These are phyloP conservation scores for Saururus chinensis DNA, from an alignment of 164 flowering plant species.

Conservation along the genomic window DNA sequence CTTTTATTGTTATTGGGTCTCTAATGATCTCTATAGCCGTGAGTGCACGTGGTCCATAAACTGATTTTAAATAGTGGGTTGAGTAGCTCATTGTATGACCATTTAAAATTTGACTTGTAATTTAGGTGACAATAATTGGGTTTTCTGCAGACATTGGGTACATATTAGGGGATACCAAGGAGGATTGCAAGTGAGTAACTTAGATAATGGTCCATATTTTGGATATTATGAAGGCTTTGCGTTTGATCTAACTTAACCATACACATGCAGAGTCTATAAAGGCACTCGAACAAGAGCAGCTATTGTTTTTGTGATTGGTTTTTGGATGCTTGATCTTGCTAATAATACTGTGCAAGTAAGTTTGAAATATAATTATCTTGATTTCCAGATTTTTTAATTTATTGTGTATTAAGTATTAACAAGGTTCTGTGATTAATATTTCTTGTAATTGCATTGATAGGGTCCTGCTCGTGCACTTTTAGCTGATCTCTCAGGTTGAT, in stretches of 20 bases:
- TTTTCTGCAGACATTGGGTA: conserved; percentile 99
- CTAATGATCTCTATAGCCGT: conserved; percentile 86
- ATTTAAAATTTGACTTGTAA: conserved; percentile 17
- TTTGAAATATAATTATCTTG: conserved; percentile 2
- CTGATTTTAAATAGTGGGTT: conserved; percentile 1
- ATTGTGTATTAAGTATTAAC: not conserved
- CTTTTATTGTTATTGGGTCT: conserved; percentile 82
- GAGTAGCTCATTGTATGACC: conserved; percentile 9
- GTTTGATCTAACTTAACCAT: conserved; percentile 6
- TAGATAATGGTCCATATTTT: not conserved
- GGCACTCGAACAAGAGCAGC: conserved; percentile 95
- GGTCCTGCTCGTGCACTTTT: conserved; percentile 99
- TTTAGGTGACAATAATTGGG: conserved; percentile 92
- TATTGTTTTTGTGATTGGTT: conserved; percentile 72
- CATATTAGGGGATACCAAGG: conserved; percentile 81
- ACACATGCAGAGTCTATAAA: conserved; percentile 60
- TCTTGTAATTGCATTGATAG: conserved; percentile 22
- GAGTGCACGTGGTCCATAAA: conserved; percentile 19
- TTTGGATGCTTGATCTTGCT: conserved; percentile 99
- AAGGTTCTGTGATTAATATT: conserved; percentile 2
- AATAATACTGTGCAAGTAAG: conserved; percentile 95
- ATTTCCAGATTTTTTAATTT: conserved; percentile 1
- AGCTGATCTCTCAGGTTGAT: conserved; percentile 86
- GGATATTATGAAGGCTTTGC: not conserved
- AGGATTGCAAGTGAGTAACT: conserved; percentile 71